Evolutionary conservation across 2,329 filamentous ascomycete species (phyloP), one percentile per base, ranked within the genome.

Genomic region (Drechslerella stenobrocha): DNA sequence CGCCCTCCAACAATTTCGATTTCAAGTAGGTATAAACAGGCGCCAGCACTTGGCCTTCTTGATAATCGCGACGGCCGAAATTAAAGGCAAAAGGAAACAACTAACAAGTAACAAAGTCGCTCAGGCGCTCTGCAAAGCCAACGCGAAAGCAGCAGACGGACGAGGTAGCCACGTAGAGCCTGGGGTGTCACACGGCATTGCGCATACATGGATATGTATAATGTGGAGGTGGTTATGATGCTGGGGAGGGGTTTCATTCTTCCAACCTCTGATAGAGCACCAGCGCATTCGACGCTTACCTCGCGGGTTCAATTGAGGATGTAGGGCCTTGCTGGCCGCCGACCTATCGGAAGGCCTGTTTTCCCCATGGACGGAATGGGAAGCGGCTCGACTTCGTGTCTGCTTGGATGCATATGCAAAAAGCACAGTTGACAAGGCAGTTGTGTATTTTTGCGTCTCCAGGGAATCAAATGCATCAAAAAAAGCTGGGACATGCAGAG

Each of bases 21-120:
- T 58, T 66, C 50, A n/a, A 66, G 63, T 40, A 67, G 63, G 63
- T 67, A 46, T 37, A 40, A 67, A 56, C 55, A 67, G 53, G 48
- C 63, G 63, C 53, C 55, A 59, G 50, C 32, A 28, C 60, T 58
- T 58, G 53, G 34, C 48, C 15, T 34, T 37, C 57, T 55, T 47
- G 51, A 37, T 32, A 32, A 50, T 40, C 63, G 42, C 48, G 35
- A 59, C 3, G 45, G 37, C 22, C 9, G 28, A 30, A 30, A 30
- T n/a, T n/a, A n/a, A n/a, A n/a, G n/a, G n/a, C n/a, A n/a, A n/a
- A n/a, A n/a, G n/a, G n/a, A n/a, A n/a, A n/a, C n/a, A n/a, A n/a
- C n/a, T n/a, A n/a, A n/a, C n/a, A n/a, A n/a, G n/a, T n/a, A 30
- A 30, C 28, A 5, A n/a, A 20, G 15, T 42, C 37, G 37, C 13